Base-by-base conservation (phyloP, 345 rosid species). In the Ailanthus altissimus region DNA sequence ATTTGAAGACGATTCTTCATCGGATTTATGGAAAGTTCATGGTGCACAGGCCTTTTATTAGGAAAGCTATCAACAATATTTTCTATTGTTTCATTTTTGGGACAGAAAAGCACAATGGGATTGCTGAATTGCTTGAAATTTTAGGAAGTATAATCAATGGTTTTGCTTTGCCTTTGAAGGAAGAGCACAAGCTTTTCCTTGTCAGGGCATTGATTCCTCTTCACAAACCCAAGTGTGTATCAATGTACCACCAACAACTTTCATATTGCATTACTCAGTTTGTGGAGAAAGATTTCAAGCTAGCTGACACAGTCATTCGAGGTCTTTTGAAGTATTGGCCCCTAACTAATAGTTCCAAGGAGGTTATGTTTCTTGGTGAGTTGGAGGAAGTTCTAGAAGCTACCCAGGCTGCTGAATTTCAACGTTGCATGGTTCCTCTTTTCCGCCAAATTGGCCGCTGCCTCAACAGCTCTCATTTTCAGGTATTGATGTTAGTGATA, bases 361-460 rank as follows among this genome's bases (percentile, higher is more conserved):
- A 92, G 84, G 94, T 90, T 32, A 90, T 92, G 94, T 92, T 89
- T 74, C 93, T 92, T 72, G 91, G 97, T 14, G 97, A 92, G 78
- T 75, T 92, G 85, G 97, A 92, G 86, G 94, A 92, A 76, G 93
- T 92, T 60, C 84, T 92, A 72, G 97, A 92, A 78, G 91, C 92
- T 49, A 90, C 97, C 56, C 97, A 90, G 77, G 83, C 85, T n/a
- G 93, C 90, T 57, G 94, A 92, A 82, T 92, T 92, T 74, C 97
- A 92, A 47, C 91, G 92, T 8, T 89, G 93, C 83, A 88, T 90
- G 97, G 90, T 90, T 40, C 90, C 93, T 63, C 80, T 90, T 26
- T 92, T 89, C 75, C 87, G 81, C 43, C 93, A 83, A 76, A 88
- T 92, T 62, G 81, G 81, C 12, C 81, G 86, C 54, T 90, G 97